Percentiles rank a stretch among this genome's conserved stretches.
Evolutionary conservation across 176 grass and related monocot genomes (phyloP).

Genomic region (Oryza longistaminata): DNA sequence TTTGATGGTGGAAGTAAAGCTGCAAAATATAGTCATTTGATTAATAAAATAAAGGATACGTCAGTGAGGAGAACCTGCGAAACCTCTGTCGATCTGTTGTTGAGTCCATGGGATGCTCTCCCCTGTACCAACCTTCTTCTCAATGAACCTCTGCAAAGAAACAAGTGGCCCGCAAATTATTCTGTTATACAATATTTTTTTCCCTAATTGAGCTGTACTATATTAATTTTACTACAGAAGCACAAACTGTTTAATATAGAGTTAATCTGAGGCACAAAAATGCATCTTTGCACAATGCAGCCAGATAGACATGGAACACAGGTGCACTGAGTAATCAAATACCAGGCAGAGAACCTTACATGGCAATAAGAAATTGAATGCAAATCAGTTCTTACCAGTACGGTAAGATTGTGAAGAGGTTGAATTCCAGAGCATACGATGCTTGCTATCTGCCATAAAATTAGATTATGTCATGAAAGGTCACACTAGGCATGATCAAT

Average conservation of each 20-base stretch:
- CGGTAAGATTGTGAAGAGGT: constrained; percentile 47
- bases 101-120: constrained; percentile 42
- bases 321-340: constrained; percentile 16
- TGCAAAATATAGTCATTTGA: constrained; percentile 1
- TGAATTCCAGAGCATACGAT: constrained; percentile 62
- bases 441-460: constrained; percentile 46
- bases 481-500: constrained; percentile 1
- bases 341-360: background rate
- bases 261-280: background rate
- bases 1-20: constrained; percentile 14
- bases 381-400: constrained; percentile 39
- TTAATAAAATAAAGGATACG: background rate
- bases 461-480: background rate
- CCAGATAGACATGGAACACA: constrained; percentile 5
- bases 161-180: constrained; percentile 10
- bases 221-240: constrained; percentile 18
- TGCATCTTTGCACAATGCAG: constrained; percentile 11
- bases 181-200: background rate
- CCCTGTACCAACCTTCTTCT: constrained; percentile 45
- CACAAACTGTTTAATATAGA: background rate
- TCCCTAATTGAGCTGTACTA: constrained; percentile 12
- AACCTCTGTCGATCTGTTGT: constrained; percentile 54
- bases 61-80: constrained; percentile 44
- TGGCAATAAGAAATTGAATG: background rate
- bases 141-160: constrained; percentile 50